Conservation (phyloP, 805 yeast genomes). For the Nakazawaea pomicola region DNA sequence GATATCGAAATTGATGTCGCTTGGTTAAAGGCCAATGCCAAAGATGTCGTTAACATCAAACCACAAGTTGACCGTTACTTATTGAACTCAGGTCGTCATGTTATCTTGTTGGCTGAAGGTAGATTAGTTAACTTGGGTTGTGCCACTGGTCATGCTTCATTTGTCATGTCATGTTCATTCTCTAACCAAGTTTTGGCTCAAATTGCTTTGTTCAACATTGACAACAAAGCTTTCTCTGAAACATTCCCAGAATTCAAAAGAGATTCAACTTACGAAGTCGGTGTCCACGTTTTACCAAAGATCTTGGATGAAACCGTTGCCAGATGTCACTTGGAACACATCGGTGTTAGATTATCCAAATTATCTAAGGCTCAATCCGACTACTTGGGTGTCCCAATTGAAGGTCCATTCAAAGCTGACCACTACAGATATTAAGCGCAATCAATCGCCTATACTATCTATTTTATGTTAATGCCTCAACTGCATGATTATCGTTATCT, state of each 20-base stretch:
- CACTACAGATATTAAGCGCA: slow-evolving; percentile 85
- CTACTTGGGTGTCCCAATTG: slow-evolving; percentile 84
- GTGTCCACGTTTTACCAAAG: slow-evolving; percentile 97
- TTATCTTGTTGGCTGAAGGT: slow-evolving; percentile 97
- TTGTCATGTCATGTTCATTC: slow-evolving; percentile 99
- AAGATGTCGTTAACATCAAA: slow-evolving; percentile 92
- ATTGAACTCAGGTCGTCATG: slow-evolving; percentile 83
- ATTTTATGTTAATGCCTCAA: slow-evolving; percentile 14
- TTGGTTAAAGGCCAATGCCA: slow-evolving; percentile 94
- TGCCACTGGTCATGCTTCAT: slow-evolving; percentile 99
- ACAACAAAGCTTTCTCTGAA: slow-evolving; percentile 73
- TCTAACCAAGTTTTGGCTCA: slow-evolving; percentile 99
- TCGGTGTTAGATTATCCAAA: slow-evolving; percentile 81
- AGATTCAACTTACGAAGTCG: slow-evolving; percentile 85
- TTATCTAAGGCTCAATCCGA: slow-evolving; percentile 83
- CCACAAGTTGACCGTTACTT: slow-evolving; percentile 99
- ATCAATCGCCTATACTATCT: not conserved
- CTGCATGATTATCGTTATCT: slow-evolving; percentile 12
- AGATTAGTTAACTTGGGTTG: slow-evolving; percentile 99
- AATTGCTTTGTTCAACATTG: slow-evolving; percentile 91
- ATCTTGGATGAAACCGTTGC: slow-evolving; percentile 98
- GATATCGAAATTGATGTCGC: slow-evolving; percentile 99
- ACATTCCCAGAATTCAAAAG: slow-evolving; percentile 85
- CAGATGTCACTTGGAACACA: slow-evolving; percentile 89
- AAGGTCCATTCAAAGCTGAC: slow-evolving; percentile 98